These are phyloP conservation scores for Zymoseptoria pseudotritici DNA, from an alignment of 2,329 filamentous ascomycete species.

Conservation along the genomic window DNA sequence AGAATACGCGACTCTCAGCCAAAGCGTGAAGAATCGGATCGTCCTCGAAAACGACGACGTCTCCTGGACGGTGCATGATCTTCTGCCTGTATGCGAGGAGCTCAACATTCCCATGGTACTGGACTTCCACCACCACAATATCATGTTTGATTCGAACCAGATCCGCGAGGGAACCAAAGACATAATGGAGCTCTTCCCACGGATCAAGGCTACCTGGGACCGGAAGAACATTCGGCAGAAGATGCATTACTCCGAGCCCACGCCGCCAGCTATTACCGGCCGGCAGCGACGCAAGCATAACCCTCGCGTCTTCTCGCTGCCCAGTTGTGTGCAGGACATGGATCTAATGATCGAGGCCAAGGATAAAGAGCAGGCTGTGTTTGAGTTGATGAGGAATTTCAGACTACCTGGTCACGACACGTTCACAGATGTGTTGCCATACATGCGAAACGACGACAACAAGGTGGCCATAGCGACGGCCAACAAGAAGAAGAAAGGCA, in stretches of 20 bases:
- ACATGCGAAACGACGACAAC: constrained; percentile 70
- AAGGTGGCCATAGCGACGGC: constrained; percentile 36
- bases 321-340: constrained; percentile 75
- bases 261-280: constrained; percentile 65
- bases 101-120: background rate
- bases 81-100: constrained; percentile 84
- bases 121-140: constrained; percentile 94
- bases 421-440: constrained; percentile 70
- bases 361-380: constrained; percentile 94
- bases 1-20: constrained; percentile 62
- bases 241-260: constrained; percentile 92
- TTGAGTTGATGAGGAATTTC: constrained; percentile 85
- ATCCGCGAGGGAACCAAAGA: constrained; percentile 79
- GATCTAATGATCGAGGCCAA: constrained; percentile 99
- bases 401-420: constrained; percentile 71
- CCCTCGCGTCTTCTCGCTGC: constrained; percentile 67
- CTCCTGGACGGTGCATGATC: constrained; percentile 82
- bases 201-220: constrained; percentile 77
- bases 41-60: constrained; percentile 96
- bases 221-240: constrained; percentile 82
- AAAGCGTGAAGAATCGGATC: constrained; percentile 67
- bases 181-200: constrained; percentile 65
- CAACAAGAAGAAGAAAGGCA: constrained; percentile 35
- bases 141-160: constrained; percentile 66
- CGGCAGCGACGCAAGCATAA: constrained; percentile 79